Evolutionary conservation across 768 basidiomycete genomes (phyloP), one percentile per base, ranked within the genome.

Genomic region (Rhodosporidiobolus sp.): DNA sequence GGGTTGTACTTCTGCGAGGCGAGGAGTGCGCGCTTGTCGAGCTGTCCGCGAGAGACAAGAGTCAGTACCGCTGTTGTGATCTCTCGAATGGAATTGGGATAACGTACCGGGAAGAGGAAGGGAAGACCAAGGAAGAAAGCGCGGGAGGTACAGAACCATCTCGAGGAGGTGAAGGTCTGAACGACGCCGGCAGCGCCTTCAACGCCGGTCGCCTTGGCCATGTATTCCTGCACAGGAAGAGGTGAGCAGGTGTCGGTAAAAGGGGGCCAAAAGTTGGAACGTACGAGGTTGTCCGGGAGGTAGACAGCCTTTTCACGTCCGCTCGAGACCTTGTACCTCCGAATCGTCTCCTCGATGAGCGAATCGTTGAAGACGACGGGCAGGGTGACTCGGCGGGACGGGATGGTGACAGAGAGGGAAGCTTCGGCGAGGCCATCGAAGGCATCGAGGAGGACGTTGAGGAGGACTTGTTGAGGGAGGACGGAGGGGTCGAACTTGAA

Each of bases 1-100:
- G 88, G 89, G 66, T 90, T 90, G 87, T 89, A 89, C 79, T 90
- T 90, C 70, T 89, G 88, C 0, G 86, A 87, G 10, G 87, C 83
- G 0, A 90, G 79, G 49, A 88, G 82, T 69, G 84, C 85, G 43
- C 86, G 82, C 14, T 86, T 86, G 76, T 87, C 86, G 26, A 88
- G 83, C 86, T 87, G 69, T 22, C 19, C 46, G 48, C 6, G 50
- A 3, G 30, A 5, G 46, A 48, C 17, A 48, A 17, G 17, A 22
- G 17, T 5, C 46, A n/a, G 28, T 71, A 88, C 88, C 0, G 85
- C 87, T 17, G 89, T 80, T 74, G 88, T 88, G 76, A 88, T 87
- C 46, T 87, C 85, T 1, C 86, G 87, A 60, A 87, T 83, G 10
- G 88, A n/a, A n/a, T n/a, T n/a, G n/a, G n/a, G n/a, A n/a, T n/a